phyloP scores from a whole-genome alignment of 129 eudicot genomes.

The Arctium lappa region DNA sequence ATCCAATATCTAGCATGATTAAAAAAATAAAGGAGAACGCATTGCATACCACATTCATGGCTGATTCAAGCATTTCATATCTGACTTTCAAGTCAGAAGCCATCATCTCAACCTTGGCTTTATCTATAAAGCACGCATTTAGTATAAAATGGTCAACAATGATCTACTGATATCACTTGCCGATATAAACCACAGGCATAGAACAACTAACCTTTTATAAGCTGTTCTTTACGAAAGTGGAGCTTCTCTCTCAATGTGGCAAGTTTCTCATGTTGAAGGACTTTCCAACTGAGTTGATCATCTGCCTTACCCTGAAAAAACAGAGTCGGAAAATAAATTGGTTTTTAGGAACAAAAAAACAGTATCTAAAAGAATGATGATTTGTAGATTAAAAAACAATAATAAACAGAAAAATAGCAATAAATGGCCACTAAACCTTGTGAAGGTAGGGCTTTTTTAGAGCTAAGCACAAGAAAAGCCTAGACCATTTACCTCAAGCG shows the following conservation, averaged over 20 bases:
- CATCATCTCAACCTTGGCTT: constrained; percentile 70
- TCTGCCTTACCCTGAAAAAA: constrained; percentile 81
- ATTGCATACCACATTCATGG: constrained; percentile 60
- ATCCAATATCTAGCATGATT: not conserved
- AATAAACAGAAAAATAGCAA: not conserved
- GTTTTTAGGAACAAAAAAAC: not conserved
- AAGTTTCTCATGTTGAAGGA: constrained; percentile 81
- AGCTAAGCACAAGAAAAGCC: not conserved
- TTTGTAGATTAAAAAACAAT: not conserved
- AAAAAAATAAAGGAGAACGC: not conserved
- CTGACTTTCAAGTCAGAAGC: constrained; percentile 61
- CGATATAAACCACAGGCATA: not conserved
- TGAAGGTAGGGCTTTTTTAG: not conserved
- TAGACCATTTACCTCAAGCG: not conserved
- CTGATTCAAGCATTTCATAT: constrained; percentile 73
- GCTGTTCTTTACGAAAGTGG: constrained; percentile 62
- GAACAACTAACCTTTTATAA: constrained; percentile 55
- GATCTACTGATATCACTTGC: not conserved
- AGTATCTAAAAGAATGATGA: not conserved
- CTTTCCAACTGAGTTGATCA: constrained; percentile 89
- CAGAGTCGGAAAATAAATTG: not conserved
- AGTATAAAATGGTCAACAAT: constrained; percentile 1
- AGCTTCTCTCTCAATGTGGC: constrained; percentile 79
- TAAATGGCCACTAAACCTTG: not conserved
- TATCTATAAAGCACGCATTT: constrained; percentile 48